These are phyloP conservation scores for Calocybe indica DNA, from an alignment of 768 basidiomycete species.

Conservation along the genomic window DNA sequence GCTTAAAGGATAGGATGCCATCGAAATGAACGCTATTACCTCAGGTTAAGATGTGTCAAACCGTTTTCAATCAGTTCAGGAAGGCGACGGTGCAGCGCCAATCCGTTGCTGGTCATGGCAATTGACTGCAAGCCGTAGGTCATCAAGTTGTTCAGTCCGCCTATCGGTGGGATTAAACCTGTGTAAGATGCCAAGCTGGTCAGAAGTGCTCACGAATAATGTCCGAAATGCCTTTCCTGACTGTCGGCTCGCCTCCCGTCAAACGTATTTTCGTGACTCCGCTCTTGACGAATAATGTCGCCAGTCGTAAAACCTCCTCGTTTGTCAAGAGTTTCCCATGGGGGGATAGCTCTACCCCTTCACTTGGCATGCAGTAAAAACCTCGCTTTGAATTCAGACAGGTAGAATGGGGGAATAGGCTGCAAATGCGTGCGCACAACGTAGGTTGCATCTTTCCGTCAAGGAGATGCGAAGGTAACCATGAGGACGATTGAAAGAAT, in stretches of 20 bases:
- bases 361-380: slow-evolving; percentile 88
- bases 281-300: slow-evolving; percentile 68
- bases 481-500: slow-evolving; percentile 63
- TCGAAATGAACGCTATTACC: slow-evolving; percentile 25
- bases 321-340: slow-evolving; percentile 64
- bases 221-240: slow-evolving; percentile 67
- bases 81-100: slow-evolving; percentile 70
- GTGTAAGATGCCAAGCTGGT: not conserved
- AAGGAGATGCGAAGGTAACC: slow-evolving; percentile 87
- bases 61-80: slow-evolving; percentile 62
- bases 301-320: slow-evolving; percentile 68
- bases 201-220: slow-evolving; percentile 49
- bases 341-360: slow-evolving; percentile 74
- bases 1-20: not conserved
- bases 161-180: slow-evolving; percentile 27
- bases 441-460: slow-evolving; percentile 83
- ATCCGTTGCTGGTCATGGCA: slow-evolving; percentile 83
- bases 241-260: slow-evolving; percentile 85
- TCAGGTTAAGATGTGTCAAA: slow-evolving; percentile 70
- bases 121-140: slow-evolving; percentile 62
- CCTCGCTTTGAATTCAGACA: slow-evolving; percentile 36
- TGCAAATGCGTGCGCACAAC: slow-evolving; percentile 44
- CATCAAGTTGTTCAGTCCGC: slow-evolving; percentile 55
- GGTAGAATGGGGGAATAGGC: not conserved
- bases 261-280: slow-evolving; percentile 86